A percentile compares a stretch with the other conserved stretches of the same genome.
Evolutionary conservation across 2,329 filamentous ascomycete species (phyloP).

Genomic region (Niveomyces coronatus): DNA sequence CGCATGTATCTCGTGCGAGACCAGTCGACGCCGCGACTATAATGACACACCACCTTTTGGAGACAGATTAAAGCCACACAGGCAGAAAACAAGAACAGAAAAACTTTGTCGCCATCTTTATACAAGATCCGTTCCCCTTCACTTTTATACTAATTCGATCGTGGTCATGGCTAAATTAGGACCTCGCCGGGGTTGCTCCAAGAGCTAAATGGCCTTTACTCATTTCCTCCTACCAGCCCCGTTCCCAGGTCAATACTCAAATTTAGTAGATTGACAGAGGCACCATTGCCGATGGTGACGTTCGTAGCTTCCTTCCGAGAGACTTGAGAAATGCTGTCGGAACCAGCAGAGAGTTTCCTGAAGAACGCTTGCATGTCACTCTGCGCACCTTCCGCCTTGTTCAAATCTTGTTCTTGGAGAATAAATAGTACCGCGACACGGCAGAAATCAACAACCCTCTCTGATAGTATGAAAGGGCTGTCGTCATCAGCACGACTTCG

Average conservation of each 20-base stretch:
- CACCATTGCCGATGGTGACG: conserved; percentile 32
- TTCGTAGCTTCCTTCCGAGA: conserved; percentile 29
- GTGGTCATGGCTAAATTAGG: neutral
- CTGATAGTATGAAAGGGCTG: conserved; percentile 36
- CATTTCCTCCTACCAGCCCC: conserved; percentile 9
- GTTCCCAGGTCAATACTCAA: conserved; percentile 31
- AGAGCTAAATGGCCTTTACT: neutral
- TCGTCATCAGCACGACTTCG: conserved; percentile 1
- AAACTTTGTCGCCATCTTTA: conserved; percentile 7
- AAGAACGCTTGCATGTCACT: conserved; percentile 45
- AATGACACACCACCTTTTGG: too few species aligned
- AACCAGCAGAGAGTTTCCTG: conserved; percentile 21
- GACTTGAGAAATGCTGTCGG: conserved; percentile 21
- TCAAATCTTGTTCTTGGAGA: conserved; percentile 42
- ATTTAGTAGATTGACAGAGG: conserved; percentile 40
- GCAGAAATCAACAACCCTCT: conserved; percentile 52
- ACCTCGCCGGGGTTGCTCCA: neutral
- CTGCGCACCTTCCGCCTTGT: conserved; percentile 44
- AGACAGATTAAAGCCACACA: conserved; percentile 4
- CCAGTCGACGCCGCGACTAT: conserved; percentile 7
- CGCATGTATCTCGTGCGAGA: conserved; percentile 5
- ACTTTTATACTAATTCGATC: neutral
- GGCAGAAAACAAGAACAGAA: conserved; percentile 6
- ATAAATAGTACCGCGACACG: conserved; percentile 52
- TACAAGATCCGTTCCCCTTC: conserved; percentile 5